Base-by-base conservation (phyloP, 805 yeast species). In the Starmerella potacharoeniae region DNA sequence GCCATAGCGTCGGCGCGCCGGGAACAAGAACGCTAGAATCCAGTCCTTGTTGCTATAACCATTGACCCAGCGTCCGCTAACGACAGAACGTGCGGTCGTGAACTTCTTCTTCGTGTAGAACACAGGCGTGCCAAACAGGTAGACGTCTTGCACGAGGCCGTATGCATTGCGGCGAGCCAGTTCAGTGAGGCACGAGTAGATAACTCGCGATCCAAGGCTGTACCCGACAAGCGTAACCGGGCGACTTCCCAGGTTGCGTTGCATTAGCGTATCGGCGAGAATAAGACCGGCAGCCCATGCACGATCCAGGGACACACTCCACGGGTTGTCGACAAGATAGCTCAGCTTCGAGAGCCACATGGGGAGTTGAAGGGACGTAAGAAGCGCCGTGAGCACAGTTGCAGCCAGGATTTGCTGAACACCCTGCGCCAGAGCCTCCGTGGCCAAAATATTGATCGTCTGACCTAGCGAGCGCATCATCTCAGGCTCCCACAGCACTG, bases 401-500 rank as follows among this genome's bases (percentile, higher is more conserved):
- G 88, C 88, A 51, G 97, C 98, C 39, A 93, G 75, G 55, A 93
- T 84, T 68, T 95, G 98, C 71, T 93, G 99, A 46, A 93, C 83
- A 5, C 96, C 87, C 61, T 91, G 93, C 0, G 95, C 81, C 53
- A 95, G 75, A 0, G 95, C 91, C 70, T 93, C 99, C 42, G 91
- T 85, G 0, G 98, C 98, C 55, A 93, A 75, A 63, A 93, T 90
- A 59, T 81, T 80, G 60, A 93, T 91, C 0, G 98, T 93, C 69
- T 93, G 97, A 66, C 99, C 99, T 79, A 86, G 88, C 54, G 95
- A 85, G 58, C 81, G 83, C 64, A 93, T 80, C 93, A 93, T 87
- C 61, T 93, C 98, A 0, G 99, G 99, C 69, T 93, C 99, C 98
- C 98, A 93, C 49, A 86, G 72, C 7, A 93, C 74, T 0, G 97